A percentile compares a stretch with the other conserved stretches of the same genome.
These are phyloP conservation scores for Cerrena zonata DNA, from an alignment of 1,284 basidiomycete genomes.

Conservation along the genomic window DNA sequence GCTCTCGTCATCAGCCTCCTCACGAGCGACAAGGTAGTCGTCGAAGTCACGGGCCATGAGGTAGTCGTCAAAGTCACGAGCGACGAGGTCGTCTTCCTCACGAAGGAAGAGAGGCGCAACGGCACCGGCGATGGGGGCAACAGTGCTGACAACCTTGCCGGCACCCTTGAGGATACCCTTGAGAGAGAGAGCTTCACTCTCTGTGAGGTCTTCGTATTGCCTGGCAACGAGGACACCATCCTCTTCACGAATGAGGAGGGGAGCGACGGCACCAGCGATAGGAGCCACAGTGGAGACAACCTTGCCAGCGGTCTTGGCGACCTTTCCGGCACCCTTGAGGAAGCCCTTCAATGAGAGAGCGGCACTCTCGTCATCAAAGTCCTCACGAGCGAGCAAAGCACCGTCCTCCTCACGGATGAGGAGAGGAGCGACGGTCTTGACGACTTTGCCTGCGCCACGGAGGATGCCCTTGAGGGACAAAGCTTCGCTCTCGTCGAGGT, in stretches of 20 bases:
- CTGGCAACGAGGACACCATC: too few species aligned
- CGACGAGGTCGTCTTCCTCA: background rate
- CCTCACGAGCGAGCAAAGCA: background rate
- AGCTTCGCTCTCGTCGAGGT: background rate
- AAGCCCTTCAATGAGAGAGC: background rate
- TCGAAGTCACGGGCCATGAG: background rate
- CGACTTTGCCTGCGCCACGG: background rate
- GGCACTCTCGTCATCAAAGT: background rate
- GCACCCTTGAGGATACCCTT: background rate
- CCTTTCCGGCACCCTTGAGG: slow-evolving; percentile 1
- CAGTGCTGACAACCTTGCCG: background rate
- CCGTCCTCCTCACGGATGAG: background rate
- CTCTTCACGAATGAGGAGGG: background rate
- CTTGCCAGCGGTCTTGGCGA: background rate
- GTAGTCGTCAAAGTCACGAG: background rate
- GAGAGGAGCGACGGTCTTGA: background rate
- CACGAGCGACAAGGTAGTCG: too few species aligned
- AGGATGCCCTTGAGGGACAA: background rate
- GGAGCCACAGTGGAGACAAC: background rate
- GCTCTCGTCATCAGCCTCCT: too few species aligned
- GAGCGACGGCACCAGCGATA: background rate
- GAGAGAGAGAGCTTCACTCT: background rate
- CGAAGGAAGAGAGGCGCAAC: background rate
- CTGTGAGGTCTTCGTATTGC: too few species aligned
- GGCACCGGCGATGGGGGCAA: background rate